Base-by-base conservation (phyloP, 176 grass and related monocot species). In the Metroxylon sagu region DNA sequence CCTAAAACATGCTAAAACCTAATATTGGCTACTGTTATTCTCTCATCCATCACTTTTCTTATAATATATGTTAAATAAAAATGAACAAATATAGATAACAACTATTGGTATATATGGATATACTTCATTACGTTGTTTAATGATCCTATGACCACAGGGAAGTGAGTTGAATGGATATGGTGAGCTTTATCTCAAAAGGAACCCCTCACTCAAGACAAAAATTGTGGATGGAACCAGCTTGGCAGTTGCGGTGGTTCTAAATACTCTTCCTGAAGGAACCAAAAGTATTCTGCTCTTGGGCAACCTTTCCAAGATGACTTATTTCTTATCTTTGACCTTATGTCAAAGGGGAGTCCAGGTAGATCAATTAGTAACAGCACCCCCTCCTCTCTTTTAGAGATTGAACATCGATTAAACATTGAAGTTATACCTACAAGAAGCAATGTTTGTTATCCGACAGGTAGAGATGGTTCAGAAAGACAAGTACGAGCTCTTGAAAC, bases 221-320 rank as follows among this genome's bases (percentile, higher is more conserved):
- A 67, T 90, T 52, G 82, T 90, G 0, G 87, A 90, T 29, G 87
- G 86, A 2, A 82, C 75, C 1, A 82, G 86, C 71, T 25, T 85
- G 16, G 82, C 71, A 12, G 75, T 72, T 35, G 82, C 75, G 7
- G 75, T 76, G 27, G 67, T 82, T 26, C 64, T 89, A 15, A 56
- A 85, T 21, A 72, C 52, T 68, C 43, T 89, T 12, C 78, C 86
- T 1, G 18, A 50, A 0, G 82, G 62, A 69, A 62, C 64, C 0
- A 43, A 50, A 1, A 83, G 78, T 15, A 78, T 85, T 72, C 75
- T 89, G 16, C 75, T 89, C 5, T 63, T 82, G 1, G 82, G 86
- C 29, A 75, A 48, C 6, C 54, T 74, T 0, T 58, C 12, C 65
- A 89, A 89, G 63, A 65, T 82, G 15, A 17, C 56, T 17, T 0